Evolutionary conservation across 2,329 filamentous ascomycete species (phyloP), one percentile per base, ranked within the genome.

Genomic region (Penicillium brasilianum): DNA sequence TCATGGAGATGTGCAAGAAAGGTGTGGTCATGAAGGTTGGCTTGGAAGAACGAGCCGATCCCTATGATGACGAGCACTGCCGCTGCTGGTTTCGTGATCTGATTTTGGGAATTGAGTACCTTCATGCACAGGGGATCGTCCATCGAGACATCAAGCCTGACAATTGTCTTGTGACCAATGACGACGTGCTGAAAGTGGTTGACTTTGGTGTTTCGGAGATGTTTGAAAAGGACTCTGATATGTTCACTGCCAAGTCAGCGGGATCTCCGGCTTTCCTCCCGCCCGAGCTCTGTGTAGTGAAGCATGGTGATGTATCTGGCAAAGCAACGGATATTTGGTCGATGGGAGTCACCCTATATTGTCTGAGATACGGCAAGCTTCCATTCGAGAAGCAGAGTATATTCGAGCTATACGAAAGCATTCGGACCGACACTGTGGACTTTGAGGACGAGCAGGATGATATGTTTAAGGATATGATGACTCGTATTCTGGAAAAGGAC

Each of bases 141-240:
- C 95, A 99, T 76, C 88, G 95, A 56, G 95, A 99, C 72, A 97
- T 99, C 80, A 99, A 99, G 78, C 95, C 95, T 0, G 95, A 98
- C 76, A 99, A 99, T 69, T 89, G 96, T 56, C 85, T 99, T 8
- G 82, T 99, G 41, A 97, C 93, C 0, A 86, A 89, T 37, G 93
- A 97, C 58, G 90, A 98, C 70, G 88, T 97, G n/a, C 85, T 99
- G 55, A 99, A 98, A 76, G 90, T 99, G 66, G 93, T 96, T 55
- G 95, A 98, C 76, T 99, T 99, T 82, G 95, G 95, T n/a, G 95
- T 98, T 8, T 98, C 94, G 0, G 94, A 99, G 74, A 97, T 99
- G 88, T 99, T 99, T 69, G 90, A 94, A 73, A 97, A 96, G 75
- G 83, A 90, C 59, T 87, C 85, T 1, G 85, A 92, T 49, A 98